These are phyloP conservation scores for Phialophora chinensis DNA, from an alignment of 2,329 filamentous ascomycete species.

Conservation along the genomic window DNA sequence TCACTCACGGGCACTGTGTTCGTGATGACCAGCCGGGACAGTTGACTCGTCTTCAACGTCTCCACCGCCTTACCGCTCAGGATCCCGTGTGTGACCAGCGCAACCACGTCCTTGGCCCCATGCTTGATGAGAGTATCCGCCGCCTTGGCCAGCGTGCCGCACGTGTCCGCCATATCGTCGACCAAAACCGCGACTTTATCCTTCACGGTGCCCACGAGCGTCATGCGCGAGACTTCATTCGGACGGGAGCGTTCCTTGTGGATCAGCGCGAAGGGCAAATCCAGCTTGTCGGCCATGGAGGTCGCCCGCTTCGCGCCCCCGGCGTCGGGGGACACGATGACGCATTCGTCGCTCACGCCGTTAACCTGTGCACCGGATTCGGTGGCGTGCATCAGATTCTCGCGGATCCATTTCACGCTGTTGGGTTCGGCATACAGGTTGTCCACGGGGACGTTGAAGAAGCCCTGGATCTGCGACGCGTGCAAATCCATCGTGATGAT, in stretches of 20 bases:
- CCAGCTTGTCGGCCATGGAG: conserved; percentile 88
- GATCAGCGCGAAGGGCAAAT: conserved; percentile 89
- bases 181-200: conserved; percentile 94
- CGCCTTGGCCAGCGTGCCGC: conserved; percentile 85
- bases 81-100: conserved; percentile 94
- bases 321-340: conserved; percentile 94
- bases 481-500: conserved; percentile 97
- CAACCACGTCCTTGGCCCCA: conserved; percentile 85
- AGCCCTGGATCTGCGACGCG: conserved; percentile 91
- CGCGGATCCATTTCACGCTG: conserved; percentile 86
- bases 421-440: conserved; percentile 94
- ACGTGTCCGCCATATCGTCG: conserved; percentile 97
- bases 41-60: conserved; percentile 76
- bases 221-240: conserved; percentile 91
- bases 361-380: conserved; percentile 36
- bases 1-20: conserved; percentile 84
- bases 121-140: conserved; percentile 87
- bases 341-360: conserved; percentile 57
- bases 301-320: conserved; percentile 93
- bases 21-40: conserved; percentile 83
- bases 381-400: conserved; percentile 80
- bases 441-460: conserved; percentile 83
- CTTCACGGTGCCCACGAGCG: conserved; percentile 90
- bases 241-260: conserved; percentile 94
- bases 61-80: conserved; percentile 87